A percentile compares a stretch with the other conserved stretches of the same genome.
phyloP scores from a whole-genome alignment of 495 filamentous ascomycete species.

The Hypoxylon perforatum region DNA sequence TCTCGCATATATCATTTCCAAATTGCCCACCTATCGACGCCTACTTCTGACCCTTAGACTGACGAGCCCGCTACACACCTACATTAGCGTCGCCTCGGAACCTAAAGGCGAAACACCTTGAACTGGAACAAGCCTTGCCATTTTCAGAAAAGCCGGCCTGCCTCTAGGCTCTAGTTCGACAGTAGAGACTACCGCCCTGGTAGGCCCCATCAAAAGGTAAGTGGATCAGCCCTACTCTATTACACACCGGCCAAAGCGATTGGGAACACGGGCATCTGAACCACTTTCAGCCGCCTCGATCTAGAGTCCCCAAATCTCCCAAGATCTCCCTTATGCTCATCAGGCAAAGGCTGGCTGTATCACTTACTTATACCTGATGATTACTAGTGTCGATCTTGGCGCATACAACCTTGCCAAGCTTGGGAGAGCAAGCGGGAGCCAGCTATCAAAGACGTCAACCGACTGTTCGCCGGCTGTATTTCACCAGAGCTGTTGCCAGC shows the following conservation, averaged over 20 bases:
- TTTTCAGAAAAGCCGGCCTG: slow-evolving; percentile 33
- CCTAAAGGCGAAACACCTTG: slow-evolving; percentile 33
- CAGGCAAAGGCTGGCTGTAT: background rate
- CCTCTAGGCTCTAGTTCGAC: slow-evolving; percentile 25
- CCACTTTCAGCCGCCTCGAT: slow-evolving; percentile 25
- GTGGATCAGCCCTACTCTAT: slow-evolving; percentile 34
- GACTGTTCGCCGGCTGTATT: slow-evolving; percentile 16
- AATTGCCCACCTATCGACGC: slow-evolving; percentile 13
- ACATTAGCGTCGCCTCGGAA: slow-evolving; percentile 32
- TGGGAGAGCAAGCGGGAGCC: slow-evolving; percentile 8
- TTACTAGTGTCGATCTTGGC: slow-evolving; percentile 25
- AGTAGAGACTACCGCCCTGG: slow-evolving; percentile 16
- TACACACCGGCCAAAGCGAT: slow-evolving; percentile 25
- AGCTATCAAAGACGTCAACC: slow-evolving; percentile 36
- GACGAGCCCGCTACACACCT: slow-evolving; percentile 23
- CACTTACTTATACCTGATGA: slow-evolving; percentile 4
- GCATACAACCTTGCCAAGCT: slow-evolving; percentile 7
- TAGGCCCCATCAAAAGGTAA: slow-evolving; percentile 22
- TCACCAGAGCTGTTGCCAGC: slow-evolving; percentile 19
- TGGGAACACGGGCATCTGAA: slow-evolving; percentile 20
- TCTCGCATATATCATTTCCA: slow-evolving; percentile 32
- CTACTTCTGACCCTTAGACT: background rate
- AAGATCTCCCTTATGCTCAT: slow-evolving; percentile 5
- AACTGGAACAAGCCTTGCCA: slow-evolving; percentile 35
- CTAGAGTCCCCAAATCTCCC: slow-evolving; percentile 16